These are phyloP conservation scores for Dryas octopetala DNA, from an alignment of 306 rosid species.

Conservation along the genomic window DNA sequence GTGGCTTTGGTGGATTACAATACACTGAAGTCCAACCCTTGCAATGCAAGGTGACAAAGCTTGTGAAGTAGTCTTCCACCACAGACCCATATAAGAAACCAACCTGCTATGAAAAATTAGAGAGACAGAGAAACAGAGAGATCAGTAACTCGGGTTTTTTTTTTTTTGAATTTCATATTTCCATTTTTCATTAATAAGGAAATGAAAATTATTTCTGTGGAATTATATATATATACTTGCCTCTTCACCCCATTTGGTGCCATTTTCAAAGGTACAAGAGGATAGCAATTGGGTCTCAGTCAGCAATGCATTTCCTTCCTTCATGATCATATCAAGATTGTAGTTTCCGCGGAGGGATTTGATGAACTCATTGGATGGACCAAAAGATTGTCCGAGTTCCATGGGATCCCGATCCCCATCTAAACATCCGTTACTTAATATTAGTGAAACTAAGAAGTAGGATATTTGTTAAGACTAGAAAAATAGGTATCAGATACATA, in stretches of 20 bases:
- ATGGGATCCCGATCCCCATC: constrained; percentile 29
- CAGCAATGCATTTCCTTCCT: constrained; percentile 13
- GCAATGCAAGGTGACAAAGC: constrained; percentile 48
- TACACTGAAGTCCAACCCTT: constrained; percentile 71
- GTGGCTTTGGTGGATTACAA: constrained; percentile 53
- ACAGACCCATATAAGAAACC: constrained; percentile 61
- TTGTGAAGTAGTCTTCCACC: constrained; percentile 59
- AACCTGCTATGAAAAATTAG: constrained; percentile 39
- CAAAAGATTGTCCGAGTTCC: constrained; percentile 41
- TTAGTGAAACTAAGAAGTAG: no score
- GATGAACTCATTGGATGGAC: constrained; percentile 59
- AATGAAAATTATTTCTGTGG: no score
- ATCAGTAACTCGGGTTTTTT: no score
- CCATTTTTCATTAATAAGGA: no score
- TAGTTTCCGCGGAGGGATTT: constrained; percentile 36
- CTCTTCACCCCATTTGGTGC: constrained; percentile 67
- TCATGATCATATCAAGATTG: constrained; percentile 9
- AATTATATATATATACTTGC: constrained; percentile 16
- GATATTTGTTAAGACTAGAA: no score
- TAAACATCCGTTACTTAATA: not conserved
- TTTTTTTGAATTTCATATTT: no score
- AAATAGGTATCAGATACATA: no score
- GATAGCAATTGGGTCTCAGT: constrained; percentile 48
- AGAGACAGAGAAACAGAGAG: constrained; percentile 35
- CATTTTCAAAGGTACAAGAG: constrained; percentile 53